phyloP scores from a whole-genome alignment of 306 rosid genomes.

The Senna siamea region DNA sequence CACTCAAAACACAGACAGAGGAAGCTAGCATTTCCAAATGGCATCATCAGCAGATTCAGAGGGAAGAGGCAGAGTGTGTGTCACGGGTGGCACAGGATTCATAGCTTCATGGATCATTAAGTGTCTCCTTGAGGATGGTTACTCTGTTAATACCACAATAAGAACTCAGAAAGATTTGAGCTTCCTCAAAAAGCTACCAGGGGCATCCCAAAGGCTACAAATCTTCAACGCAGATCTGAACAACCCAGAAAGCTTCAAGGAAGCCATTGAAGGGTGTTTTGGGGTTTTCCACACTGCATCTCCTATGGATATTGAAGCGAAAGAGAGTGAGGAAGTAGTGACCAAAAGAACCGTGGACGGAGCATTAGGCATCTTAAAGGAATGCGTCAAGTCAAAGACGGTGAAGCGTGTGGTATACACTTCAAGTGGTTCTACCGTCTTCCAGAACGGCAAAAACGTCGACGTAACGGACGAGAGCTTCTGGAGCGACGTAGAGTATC shows the following conservation, averaged over 20 bases:
- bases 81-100: conserved; percentile 55
- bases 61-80: conserved; percentile 44
- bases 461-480: conserved; percentile 55
- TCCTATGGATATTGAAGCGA: conserved; percentile 36
- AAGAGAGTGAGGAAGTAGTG: conserved; percentile 48
- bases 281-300: conserved; percentile 62
- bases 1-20: too few relatives aligned
- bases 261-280: conserved; percentile 56
- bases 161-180: conserved; percentile 22
- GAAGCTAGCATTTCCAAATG: too few relatives aligned
- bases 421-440: conserved; percentile 49
- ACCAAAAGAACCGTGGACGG: conserved; percentile 54
- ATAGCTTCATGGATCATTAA: conserved; percentile 49
- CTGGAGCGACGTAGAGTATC: conserved; percentile 60
- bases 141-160: conserved; percentile 48
- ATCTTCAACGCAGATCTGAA: conserved; percentile 63
- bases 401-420: conserved; percentile 68
- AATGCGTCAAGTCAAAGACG: conserved; percentile 49
- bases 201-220: conserved; percentile 56
- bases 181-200: conserved; percentile 59
- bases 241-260: conserved; percentile 52
- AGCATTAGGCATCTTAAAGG: conserved; percentile 56
- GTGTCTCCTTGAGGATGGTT: conserved; percentile 50
- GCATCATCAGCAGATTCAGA: neutral
- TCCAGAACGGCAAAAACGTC: neutral